Conservation (phyloP, 2,329 filamentous ascomycete genomes). For the Aspergillus texensis region DNA sequence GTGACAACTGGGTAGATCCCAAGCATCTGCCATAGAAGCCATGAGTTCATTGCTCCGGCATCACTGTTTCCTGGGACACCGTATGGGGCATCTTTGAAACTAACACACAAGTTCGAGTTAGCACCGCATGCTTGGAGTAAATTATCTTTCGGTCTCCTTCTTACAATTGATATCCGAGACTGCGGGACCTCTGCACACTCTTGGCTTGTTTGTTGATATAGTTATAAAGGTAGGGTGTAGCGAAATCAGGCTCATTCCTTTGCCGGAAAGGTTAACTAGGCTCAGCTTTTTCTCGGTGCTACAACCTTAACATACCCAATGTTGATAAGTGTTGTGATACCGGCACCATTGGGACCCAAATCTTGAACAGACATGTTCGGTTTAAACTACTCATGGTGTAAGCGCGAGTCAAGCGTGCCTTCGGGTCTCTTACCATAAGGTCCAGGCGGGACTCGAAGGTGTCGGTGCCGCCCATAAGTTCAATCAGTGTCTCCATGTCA, state of each 20-base stretch:
- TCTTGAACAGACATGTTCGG: slow-evolving; percentile 32
- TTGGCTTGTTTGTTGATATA: slow-evolving; percentile 67
- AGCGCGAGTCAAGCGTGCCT: not conserved
- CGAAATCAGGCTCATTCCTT: slow-evolving; percentile 69
- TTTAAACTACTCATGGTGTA: slow-evolving; percentile 44
- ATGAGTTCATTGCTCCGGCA: slow-evolving; percentile 58
- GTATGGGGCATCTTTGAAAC: slow-evolving; percentile 56
- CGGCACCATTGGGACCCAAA: slow-evolving; percentile 35
- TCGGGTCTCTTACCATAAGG: slow-evolving; percentile 46
- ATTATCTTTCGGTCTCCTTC: not conserved
- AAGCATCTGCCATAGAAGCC: slow-evolving; percentile 55
- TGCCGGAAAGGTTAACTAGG: not conserved
- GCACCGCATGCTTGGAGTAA: not conserved
- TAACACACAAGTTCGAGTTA: not conserved
- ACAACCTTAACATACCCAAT: slow-evolving; percentile 24
- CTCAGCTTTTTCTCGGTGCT: not conserved
- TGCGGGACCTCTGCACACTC: slow-evolving; percentile 61
- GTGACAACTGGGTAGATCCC: slow-evolving; percentile 54
- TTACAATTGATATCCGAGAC: slow-evolving; percentile 58
- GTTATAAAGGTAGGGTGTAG: slow-evolving; percentile 69
- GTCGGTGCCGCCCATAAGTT: slow-evolving; percentile 55
- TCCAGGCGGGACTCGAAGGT: slow-evolving; percentile 62
- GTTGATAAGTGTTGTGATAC: slow-evolving; percentile 61
- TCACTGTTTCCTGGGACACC: slow-evolving; percentile 72
- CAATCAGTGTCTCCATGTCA: slow-evolving; percentile 60